Base-by-base conservation (phyloP, 495 filamentous ascomycete species). In the Penicillium antarcticum region DNA sequence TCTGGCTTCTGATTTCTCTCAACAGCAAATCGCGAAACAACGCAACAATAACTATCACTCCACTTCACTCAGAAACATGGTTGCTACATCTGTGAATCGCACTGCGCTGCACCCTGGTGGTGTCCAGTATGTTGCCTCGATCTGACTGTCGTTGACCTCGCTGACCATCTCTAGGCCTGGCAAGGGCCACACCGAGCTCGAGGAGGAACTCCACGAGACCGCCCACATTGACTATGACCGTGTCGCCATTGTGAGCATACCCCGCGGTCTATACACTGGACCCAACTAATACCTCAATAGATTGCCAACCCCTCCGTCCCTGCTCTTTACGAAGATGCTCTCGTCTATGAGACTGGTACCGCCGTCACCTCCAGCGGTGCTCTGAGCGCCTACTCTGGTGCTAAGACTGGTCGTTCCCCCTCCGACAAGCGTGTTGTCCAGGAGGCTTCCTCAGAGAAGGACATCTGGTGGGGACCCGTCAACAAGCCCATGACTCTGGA, bases 161-260 rank as follows among this genome's bases (percentile, higher is more conserved):
- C 72, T 75, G 69, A 79, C 62, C 31, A 7, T 45, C 17, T 41
- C 42, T 35, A 95, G 91, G 67, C 88, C 91, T 32, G 78, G 87
- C 69, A 77, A 78, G 61, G 87, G 94, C 65, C 92, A 96, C 82
- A 96, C 92, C 26, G 92, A 97, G 70, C 82, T 97, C 47, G 91
- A 97, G 75, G 91, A 97, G 78, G 91, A 96, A 70, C 86, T 98
- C 36, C 92, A 97, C 71, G 91, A 97, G 74, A 91, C 89, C 70
- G 95, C 94, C 60, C 91, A 97, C 80, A 97, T 98, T 74, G 94
- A 98, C 84, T 98, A 97, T 68, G 89, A 97, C 74, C 87, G 95
- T 61, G 94, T 98, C 60, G 88, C 95, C 51, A 98, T 98, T 79
- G 92, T 96, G 78, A 66, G 86, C 18, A 21, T 12, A 24, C 38